Percentiles rank a stretch among this genome's conserved stretches.
These are phyloP conservation scores for Tetrahymena borealis DNA, from an alignment of 73 alveolate species.

Conservation along the genomic window DNA sequence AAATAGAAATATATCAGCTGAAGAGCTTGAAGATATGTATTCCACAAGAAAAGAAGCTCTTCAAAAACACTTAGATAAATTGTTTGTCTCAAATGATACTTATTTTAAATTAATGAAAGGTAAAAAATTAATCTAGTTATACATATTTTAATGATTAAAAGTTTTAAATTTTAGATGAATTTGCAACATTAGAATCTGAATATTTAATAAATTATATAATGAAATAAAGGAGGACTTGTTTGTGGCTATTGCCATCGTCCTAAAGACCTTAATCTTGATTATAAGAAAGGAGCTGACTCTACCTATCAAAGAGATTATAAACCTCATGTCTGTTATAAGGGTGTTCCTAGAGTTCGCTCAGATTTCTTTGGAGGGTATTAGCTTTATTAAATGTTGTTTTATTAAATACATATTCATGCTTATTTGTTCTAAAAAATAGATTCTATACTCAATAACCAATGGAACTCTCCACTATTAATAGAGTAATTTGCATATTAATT, in stretches of 20 bases:
- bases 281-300: neutral
- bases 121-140: neutral
- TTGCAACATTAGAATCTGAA: too few species aligned
- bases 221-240: neutral
- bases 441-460: neutral
- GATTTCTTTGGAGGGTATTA: neutral
- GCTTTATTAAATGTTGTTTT: neutral
- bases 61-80: neutral
- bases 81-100: neutral
- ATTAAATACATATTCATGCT: too few species aligned
- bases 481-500: neutral
- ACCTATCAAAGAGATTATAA: neutral
- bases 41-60: neutral
- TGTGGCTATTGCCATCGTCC: neutral
- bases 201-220: neutral
- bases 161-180: too few species aligned
- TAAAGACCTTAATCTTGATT: neutral
- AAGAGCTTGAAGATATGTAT: neutral
- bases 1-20: neutral
- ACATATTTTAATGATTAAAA: too few species aligned
- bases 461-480: neutral
- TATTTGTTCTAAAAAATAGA: too few species aligned
- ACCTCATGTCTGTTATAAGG: neutral
- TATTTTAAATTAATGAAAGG: neutral
- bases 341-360: neutral